These are phyloP conservation scores for Caryopteris hybrid DNA, from an alignment of 305 asterid species.

Conservation along the genomic window DNA sequence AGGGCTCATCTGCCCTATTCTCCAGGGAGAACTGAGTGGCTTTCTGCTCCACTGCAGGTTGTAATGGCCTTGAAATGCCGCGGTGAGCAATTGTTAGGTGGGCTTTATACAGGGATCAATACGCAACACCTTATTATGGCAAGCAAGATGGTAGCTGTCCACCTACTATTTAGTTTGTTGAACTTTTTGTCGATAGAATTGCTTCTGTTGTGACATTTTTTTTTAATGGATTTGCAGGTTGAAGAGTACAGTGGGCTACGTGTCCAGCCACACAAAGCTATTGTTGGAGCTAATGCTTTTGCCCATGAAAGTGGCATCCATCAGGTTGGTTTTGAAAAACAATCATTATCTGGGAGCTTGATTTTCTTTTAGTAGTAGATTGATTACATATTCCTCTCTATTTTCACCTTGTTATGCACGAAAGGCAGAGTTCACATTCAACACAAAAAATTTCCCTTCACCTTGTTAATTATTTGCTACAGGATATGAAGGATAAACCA, in stretches of 20 bases:
- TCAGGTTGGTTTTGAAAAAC: conserved; percentile 53
- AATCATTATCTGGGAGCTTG: background rate
- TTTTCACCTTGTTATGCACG: background rate
- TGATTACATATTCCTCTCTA: background rate
- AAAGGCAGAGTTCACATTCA: background rate
- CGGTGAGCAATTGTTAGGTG: conserved; percentile 67
- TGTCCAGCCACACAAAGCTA: conserved; percentile 95
- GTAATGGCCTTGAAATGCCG: conserved; percentile 94
- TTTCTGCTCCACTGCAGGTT: conserved; percentile 47
- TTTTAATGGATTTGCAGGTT: conserved; percentile 46
- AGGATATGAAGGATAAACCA: background rate
- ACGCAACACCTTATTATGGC: conserved; percentile 74
- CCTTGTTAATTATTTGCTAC: background rate
- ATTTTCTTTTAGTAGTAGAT: background rate
- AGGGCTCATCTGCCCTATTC: background rate
- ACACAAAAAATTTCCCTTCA: background rate
- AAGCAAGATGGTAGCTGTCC: conserved; percentile 78
- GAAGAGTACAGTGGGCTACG: conserved; percentile 93
- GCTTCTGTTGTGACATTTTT: conserved; percentile 7
- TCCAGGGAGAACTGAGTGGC: background rate
- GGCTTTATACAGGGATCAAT: conserved; percentile 85
- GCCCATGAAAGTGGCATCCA: conserved; percentile 99
- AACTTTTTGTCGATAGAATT: conserved; percentile 5
- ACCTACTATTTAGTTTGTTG: background rate
- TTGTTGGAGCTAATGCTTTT: conserved; percentile 98